Percentiles rank a stretch among this genome's conserved stretches.
phyloP scores from a whole-genome alignment of 2,329 filamentous ascomycete genomes.

The Hypoxylon sp. region DNA sequence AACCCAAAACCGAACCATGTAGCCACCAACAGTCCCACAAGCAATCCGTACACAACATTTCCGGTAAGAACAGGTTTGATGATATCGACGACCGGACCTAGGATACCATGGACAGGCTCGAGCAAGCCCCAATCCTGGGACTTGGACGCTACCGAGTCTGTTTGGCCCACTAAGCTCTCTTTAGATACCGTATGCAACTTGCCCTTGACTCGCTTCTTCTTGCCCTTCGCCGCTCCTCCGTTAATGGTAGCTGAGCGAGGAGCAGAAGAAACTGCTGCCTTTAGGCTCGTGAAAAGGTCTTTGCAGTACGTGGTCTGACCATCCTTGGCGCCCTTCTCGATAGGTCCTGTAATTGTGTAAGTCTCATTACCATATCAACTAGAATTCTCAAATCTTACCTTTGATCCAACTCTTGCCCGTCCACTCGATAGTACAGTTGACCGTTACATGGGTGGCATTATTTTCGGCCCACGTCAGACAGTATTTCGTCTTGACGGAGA shows the following conservation, averaged over 20 bases:
- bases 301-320: slow-evolving; percentile 87
- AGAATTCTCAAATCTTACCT: slow-evolving; percentile 65
- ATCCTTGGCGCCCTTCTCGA: slow-evolving; percentile 94
- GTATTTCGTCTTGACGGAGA: slow-evolving; percentile 92
- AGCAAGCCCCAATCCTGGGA: slow-evolving; percentile 77
- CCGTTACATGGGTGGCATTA: slow-evolving; percentile 85
- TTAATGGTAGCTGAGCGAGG: slow-evolving; percentile 62
- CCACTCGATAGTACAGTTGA: slow-evolving; percentile 95
- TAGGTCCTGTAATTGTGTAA: slow-evolving; percentile 74
- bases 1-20: slow-evolving; percentile 77
- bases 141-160: slow-evolving; percentile 57
- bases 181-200: slow-evolving; percentile 61
- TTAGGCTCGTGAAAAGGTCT: slow-evolving; percentile 80
- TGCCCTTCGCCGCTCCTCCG: slow-evolving; percentile 64
- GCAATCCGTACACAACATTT: slow-evolving; percentile 80
- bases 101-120: slow-evolving; percentile 78
- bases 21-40: slow-evolving; percentile 78
- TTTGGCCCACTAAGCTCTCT: slow-evolving; percentile 53
- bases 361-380: background rate
- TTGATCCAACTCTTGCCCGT: slow-evolving; percentile 98
- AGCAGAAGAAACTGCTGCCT: slow-evolving; percentile 76
- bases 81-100: slow-evolving; percentile 78
- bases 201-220: slow-evolving; percentile 70
- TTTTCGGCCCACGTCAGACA: slow-evolving; percentile 92
- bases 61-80: slow-evolving; percentile 78